phyloP scores from a whole-genome alignment of 495 filamentous ascomycete genomes.

The Hypomontagnella submonticulosa region DNA sequence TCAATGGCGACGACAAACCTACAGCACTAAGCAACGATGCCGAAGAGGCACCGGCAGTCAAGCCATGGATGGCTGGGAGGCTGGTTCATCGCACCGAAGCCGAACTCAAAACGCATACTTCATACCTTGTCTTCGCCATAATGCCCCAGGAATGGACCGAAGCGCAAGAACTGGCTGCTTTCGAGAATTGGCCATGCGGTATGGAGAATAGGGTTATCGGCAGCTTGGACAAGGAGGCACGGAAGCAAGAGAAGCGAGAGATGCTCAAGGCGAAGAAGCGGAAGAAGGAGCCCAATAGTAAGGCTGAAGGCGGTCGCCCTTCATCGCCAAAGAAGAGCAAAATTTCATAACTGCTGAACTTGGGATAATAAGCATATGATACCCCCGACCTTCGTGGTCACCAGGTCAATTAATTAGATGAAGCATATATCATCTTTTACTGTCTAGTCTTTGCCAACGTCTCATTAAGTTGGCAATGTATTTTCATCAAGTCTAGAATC shows the following conservation, averaged over 20 bases:
- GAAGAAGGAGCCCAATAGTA: slow-evolving; percentile 38
- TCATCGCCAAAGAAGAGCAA: slow-evolving; percentile 43
- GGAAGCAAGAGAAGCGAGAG: slow-evolving; percentile 60
- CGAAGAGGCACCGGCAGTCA: slow-evolving; percentile 46
- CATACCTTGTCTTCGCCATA: slow-evolving; percentile 92
- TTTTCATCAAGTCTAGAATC: background rate
- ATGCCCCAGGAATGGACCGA: slow-evolving; percentile 85
- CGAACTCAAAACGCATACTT: slow-evolving; percentile 94
- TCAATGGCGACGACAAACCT: slow-evolving; percentile 39
- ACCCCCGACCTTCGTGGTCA: slow-evolving; percentile 36
- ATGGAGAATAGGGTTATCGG: slow-evolving; percentile 58
- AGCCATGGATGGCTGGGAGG: slow-evolving; percentile 70
- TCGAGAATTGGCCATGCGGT: slow-evolving; percentile 68
- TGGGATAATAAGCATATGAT: slow-evolving; percentile 28
- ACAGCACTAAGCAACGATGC: slow-evolving; percentile 15
- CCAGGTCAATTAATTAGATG: slow-evolving; percentile 4
- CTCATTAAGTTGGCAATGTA: too few species aligned
- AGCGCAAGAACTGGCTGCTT: slow-evolving; percentile 79
- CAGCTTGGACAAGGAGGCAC: slow-evolving; percentile 62
- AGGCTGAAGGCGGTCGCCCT: slow-evolving; percentile 19
- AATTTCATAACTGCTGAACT: slow-evolving; percentile 16
- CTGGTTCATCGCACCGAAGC: slow-evolving; percentile 82
- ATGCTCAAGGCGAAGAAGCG: slow-evolving; percentile 48
- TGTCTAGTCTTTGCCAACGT: background rate
- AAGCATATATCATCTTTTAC: slow-evolving; percentile 3